Evolutionary conservation across 192 early-diverging fungal species (phyloP).

Genomic region (Blastocladiella britannica): DNA sequence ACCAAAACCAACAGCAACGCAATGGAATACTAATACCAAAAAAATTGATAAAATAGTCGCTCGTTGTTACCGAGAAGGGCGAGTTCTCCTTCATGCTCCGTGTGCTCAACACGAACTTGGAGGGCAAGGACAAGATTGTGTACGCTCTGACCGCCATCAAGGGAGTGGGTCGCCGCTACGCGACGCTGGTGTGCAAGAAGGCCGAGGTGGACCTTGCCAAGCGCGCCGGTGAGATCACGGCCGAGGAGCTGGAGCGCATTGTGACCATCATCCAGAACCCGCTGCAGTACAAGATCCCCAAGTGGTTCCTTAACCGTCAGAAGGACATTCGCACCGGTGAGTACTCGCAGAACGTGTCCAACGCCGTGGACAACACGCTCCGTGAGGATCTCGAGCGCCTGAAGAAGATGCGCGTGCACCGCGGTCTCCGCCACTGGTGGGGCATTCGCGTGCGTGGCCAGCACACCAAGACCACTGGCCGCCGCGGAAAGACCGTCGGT

Average conservation of each 20-base stretch:
- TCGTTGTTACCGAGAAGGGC: constrained; percentile 74
- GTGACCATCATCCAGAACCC: constrained; percentile 99
- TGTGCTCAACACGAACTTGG: constrained; percentile 98
- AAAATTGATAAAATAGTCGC: no score
- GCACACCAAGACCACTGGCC: constrained; percentile 99
- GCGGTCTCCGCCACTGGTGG: constrained; percentile 98
- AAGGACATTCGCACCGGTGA: constrained; percentile 92
- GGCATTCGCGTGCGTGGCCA: constrained; percentile 98
- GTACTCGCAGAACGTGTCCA: constrained; percentile 86
- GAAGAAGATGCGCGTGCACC: constrained; percentile 98
- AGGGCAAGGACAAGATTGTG: constrained; percentile 84
- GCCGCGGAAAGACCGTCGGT: constrained; percentile 88
- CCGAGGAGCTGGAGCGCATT: constrained; percentile 93
- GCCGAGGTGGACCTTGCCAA: constrained; percentile 93
- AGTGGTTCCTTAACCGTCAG: constrained; percentile 99
- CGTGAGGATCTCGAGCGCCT: constrained; percentile 97
- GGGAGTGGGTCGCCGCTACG: constrained; percentile 96
- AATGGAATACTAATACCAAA: no score
- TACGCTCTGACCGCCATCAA: constrained; percentile 92
- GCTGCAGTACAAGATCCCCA: constrained; percentile 96
- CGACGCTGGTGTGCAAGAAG: constrained; percentile 99
- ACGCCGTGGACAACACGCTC: constrained; percentile 82
- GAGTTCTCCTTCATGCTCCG: constrained; percentile 95
- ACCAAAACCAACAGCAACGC: not conserved
- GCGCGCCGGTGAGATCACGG: constrained; percentile 92